Percentiles rank a stretch among this genome's conserved stretches.
These are phyloP conservation scores for Phoenix dactylifera DNA, from an alignment of 176 grass and related monocot species.

Conservation along the genomic window DNA sequence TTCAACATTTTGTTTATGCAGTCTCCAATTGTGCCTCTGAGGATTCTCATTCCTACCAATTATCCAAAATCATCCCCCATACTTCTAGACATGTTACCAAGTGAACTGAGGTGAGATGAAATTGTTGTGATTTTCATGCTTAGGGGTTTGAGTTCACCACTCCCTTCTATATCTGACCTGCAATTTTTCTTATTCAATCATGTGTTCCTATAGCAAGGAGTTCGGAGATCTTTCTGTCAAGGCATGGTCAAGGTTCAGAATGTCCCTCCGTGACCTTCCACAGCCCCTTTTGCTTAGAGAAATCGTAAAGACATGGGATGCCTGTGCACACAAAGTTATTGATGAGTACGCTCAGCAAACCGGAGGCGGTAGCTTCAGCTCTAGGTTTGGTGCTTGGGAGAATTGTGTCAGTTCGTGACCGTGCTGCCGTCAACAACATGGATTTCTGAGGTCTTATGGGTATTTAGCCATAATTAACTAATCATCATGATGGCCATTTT, in stretches of 20 bases:
- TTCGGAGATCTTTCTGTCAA: slow-evolving; percentile 68
- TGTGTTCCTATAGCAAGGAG: slow-evolving; percentile 30
- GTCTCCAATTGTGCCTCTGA: slow-evolving; percentile 86
- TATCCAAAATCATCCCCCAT: slow-evolving; percentile 92
- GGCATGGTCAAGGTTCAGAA: slow-evolving; percentile 54
- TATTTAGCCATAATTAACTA: no score
- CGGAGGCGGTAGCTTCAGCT: slow-evolving; percentile 92
- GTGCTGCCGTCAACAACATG: no score
- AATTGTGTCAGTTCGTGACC: slow-evolving; percentile 47
- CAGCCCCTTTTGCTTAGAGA: slow-evolving; percentile 71
- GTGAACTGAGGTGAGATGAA: slow-evolving; percentile 58
- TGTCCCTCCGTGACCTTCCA: slow-evolving; percentile 48
- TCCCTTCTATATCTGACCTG: background rate
- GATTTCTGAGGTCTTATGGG: no score
- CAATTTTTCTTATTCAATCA: background rate
- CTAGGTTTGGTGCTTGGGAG: slow-evolving; percentile 67
- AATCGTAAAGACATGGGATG: slow-evolving; percentile 81
- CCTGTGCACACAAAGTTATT: slow-evolving; percentile 59
- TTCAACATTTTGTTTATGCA: slow-evolving; percentile 14
- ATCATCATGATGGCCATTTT: no score
- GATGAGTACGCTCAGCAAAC: slow-evolving; percentile 70
- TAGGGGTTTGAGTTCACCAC: no score
- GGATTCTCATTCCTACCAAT: slow-evolving; percentile 77
- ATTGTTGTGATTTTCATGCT: no score
- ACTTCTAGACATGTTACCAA: slow-evolving; percentile 66